Percentiles rank a stretch among this genome's conserved stretches.
phyloP scores from a whole-genome alignment of 129 eudicot species.

The Lonicera japonica region DNA sequence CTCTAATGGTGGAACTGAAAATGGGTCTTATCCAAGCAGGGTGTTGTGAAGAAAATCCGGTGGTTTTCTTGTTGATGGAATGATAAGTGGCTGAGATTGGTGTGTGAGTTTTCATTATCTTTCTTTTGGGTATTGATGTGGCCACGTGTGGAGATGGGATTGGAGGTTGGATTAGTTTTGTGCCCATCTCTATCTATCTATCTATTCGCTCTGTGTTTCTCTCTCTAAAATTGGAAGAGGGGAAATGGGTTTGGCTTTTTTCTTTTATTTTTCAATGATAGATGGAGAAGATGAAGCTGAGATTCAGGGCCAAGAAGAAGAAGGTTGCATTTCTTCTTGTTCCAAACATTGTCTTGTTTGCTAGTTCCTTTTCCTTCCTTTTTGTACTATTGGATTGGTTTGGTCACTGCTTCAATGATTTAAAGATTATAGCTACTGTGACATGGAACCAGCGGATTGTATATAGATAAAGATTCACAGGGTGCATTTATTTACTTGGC shows the following conservation, averaged over 20 bases:
- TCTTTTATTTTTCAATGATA: background rate
- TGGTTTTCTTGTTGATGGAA: conserved; percentile 5
- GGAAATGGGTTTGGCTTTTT: background rate
- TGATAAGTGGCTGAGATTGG: conserved; percentile 28
- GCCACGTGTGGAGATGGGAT: conserved; percentile 40
- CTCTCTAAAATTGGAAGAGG: background rate
- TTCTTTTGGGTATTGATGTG: conserved; percentile 21
- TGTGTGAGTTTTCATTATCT: conserved; percentile 21
- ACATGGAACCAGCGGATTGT: too few species aligned
- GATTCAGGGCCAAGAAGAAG: background rate
- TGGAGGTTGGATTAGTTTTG: conserved; percentile 55
- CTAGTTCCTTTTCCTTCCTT: too few species aligned
- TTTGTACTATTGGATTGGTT: background rate
- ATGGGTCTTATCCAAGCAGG: conserved; percentile 12
- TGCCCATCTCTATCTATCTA: conserved; percentile 30
- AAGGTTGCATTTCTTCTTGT: too few species aligned
- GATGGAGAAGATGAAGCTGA: conserved; percentile 9
- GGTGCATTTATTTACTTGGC: too few species aligned
- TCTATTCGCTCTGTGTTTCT: too few species aligned
- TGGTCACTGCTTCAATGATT: too few species aligned
- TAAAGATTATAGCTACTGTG: too few species aligned
- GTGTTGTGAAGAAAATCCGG: background rate
- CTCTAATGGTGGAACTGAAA: conserved; percentile 36
- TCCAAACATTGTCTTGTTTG: too few species aligned
- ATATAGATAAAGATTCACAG: too few species aligned